A percentile compares a stretch with the other conserved stretches of the same genome.
Conservation (phyloP, 768 basidiomycete genomes). For the Serpula lacrymans region DNA sequence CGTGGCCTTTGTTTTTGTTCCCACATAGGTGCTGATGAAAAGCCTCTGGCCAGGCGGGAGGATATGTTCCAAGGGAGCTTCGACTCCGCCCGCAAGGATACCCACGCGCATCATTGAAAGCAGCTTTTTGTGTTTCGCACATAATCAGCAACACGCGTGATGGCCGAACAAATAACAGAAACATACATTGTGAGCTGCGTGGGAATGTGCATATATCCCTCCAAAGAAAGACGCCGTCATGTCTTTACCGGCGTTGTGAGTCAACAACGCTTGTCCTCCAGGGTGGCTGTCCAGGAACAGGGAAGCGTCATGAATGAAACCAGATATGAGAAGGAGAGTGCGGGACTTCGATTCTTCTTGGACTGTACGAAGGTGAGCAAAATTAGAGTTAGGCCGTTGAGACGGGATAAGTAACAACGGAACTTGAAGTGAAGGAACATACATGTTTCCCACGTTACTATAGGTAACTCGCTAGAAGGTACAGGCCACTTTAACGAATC, state of each 20-base stretch:
- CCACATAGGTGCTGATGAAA: conserved; percentile 19
- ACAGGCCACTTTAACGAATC: conserved; percentile 63
- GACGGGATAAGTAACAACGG: neutral
- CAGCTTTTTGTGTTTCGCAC: conserved; percentile 42
- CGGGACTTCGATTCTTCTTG: conserved; percentile 63
- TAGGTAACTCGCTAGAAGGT: conserved; percentile 56
- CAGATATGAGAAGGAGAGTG: conserved; percentile 69
- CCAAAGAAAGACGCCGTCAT: conserved; percentile 85
- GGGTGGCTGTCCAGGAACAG: conserved; percentile 75
- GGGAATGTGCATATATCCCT: conserved; percentile 78
- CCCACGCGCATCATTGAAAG: conserved; percentile 79
- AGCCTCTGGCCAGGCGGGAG: conserved; percentile 46
- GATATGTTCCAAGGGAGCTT: conserved; percentile 40
- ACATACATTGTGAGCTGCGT: conserved; percentile 76
- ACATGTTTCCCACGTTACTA: conserved; percentile 83
- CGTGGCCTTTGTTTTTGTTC: no score
- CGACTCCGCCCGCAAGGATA: conserved; percentile 61
- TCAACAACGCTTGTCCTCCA: conserved; percentile 64
- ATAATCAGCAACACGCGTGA: conserved; percentile 4
- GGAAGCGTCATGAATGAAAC: conserved; percentile 85
- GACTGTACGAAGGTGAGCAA: conserved; percentile 36
- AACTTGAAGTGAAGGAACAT: conserved; percentile 24
- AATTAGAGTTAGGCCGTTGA: conserved; percentile 1
- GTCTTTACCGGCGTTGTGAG: conserved; percentile 68
- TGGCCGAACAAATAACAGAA: conserved; percentile 2